Base-by-base conservation (phyloP, 2,329 filamentous ascomycete genomes). In the Aspergillus quadrilineatus region DNA sequence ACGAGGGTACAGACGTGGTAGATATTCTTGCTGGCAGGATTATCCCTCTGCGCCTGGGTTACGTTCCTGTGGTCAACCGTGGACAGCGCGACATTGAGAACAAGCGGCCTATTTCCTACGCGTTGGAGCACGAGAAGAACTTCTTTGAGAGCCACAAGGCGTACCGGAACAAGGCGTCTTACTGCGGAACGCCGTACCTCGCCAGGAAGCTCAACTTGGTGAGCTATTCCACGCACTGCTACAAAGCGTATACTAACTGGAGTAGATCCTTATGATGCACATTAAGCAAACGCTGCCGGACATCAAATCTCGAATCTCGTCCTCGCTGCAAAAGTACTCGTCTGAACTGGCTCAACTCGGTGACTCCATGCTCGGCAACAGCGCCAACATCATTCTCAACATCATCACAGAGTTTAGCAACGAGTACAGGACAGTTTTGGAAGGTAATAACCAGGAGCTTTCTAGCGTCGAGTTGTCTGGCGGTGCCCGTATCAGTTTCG, bases 131-230 rank as follows among this genome's bases (percentile, higher is more conserved):
- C 51, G 94, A 99, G 81, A 95, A 91, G 82, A 88, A 89, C 73
- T 99, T 96, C 75, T 99, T 99, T 73, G 94, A 99, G 69, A 93
- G 93, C 75, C 94, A 99, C 84, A 96, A 95, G 79, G 93, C 94
- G 34, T 99, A 99, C 77, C 85, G 92, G 59, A 99, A 97, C 79
- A 99, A 99, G 86, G 92, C 91, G 72, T 90, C 92, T 5, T 99
- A 99, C 82, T 99, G 94, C 76, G 94, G 94, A 74, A 99, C 94
- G 3, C 94, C 94, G 4, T 99, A 99, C 72, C 82, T 99, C 58
- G 94, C 94, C 4, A 87, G 93, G 65, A 99, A 99, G 79, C 85
- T 99, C 59, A 99, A 99, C 77, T 82, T 99, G 69, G 82, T 85
- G 39, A 41, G 60, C 30, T 15, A 49, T 22, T 17, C 14, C 4